Evolutionary conservation across 495 filamentous ascomycete genomes (phyloP).

Genomic region (Aspergillus homomorphus): DNA sequence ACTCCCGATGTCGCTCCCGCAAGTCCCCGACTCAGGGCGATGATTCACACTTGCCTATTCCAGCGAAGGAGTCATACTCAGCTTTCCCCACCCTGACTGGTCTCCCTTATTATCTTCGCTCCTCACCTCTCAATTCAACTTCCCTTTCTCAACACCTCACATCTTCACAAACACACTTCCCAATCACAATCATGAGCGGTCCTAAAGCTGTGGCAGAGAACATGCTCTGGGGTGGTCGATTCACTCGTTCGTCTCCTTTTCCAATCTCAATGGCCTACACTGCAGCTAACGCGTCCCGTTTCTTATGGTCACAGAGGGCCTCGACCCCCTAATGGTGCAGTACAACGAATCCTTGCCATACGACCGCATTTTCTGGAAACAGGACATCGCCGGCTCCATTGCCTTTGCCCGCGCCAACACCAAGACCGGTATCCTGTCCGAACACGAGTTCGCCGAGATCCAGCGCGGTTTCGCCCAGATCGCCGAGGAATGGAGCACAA

Average conservation of each 20-base stretch:
- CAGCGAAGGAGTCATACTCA: background rate
- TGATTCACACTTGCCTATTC: conserved; percentile 7
- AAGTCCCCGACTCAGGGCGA: background rate
- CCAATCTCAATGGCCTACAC: conserved; percentile 12
- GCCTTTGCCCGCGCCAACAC: conserved; percentile 85
- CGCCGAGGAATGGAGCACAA: conserved; percentile 67
- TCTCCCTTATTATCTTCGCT: background rate
- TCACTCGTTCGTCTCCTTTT: conserved; percentile 57
- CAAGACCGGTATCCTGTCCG: conserved; percentile 70
- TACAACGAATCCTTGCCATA: conserved; percentile 88
- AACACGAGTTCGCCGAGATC: conserved; percentile 72
- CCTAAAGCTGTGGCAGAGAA: conserved; percentile 48
- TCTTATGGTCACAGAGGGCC: conserved; percentile 50
- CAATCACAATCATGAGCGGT: conserved; percentile 37
- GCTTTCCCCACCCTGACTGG: background rate
- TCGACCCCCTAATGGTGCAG: conserved; percentile 83
- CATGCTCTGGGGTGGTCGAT: conserved; percentile 81
- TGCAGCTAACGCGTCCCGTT: conserved; percentile 20
- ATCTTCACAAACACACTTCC: background rate
- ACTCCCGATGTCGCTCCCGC: background rate
- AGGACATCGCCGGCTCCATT: conserved; percentile 78
- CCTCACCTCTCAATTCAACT: background rate
- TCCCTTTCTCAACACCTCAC: conserved; percentile 1
- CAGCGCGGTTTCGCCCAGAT: conserved; percentile 70
- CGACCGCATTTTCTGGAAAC: conserved; percentile 76